Evolutionary conservation across 306 rosid species (phyloP).

Genomic region (Arachis stenosperma): DNA sequence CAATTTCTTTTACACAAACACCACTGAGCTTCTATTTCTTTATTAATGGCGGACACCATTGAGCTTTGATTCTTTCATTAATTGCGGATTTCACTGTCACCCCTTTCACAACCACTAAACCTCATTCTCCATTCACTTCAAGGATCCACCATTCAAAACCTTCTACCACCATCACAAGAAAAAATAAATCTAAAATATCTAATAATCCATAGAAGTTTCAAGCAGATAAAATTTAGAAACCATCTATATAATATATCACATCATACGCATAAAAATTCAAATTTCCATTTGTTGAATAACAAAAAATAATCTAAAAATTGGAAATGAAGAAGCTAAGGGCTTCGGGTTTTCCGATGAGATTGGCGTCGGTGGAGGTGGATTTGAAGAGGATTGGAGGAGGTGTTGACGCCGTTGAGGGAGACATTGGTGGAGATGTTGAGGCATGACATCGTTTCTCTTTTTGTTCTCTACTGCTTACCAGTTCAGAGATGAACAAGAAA

Average conservation of each 20-base stretch:
- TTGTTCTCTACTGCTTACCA: background rate
- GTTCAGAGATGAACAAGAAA: background rate
- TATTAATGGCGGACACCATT: too few species aligned
- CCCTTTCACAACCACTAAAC: too few species aligned
- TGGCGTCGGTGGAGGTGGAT: conserved; percentile 83
- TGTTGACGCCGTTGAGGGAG: conserved; percentile 69
- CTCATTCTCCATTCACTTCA: too few species aligned
- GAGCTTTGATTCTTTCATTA: too few species aligned
- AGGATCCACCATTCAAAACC: too few species aligned
- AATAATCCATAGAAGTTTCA: background rate
- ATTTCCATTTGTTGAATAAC: background rate
- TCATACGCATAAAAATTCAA: background rate
- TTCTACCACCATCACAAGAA: too few species aligned
- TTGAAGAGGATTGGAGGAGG: conserved; percentile 88
- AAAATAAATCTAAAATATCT: too few species aligned
- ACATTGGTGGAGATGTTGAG: conserved; percentile 84
- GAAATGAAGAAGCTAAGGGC: conserved; percentile 46
- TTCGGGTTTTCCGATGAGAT: conserved; percentile 74
- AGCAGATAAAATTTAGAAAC: background rate
- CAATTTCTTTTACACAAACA: too few species aligned
- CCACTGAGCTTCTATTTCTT: too few species aligned
- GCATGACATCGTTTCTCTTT: conserved; percentile 71
- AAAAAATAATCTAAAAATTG: background rate
- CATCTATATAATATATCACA: background rate
- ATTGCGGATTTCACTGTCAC: too few species aligned